phyloP scores from a whole-genome alignment of 352 stramenopile species.

The Pythium plurisporium region DNA sequence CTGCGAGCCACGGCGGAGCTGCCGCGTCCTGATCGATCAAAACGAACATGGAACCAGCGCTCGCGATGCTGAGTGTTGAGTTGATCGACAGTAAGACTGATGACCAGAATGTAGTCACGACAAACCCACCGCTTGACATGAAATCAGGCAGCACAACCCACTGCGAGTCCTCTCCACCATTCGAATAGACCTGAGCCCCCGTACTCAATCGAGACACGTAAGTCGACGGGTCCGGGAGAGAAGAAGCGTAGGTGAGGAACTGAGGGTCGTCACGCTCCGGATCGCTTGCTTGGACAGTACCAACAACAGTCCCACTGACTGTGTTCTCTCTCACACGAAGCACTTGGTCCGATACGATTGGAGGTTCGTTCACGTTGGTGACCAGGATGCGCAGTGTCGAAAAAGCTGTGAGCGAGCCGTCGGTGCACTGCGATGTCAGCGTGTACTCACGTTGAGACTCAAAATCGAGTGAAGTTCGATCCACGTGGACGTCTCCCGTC shows the following conservation, averaged over 20 bases:
- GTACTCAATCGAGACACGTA: neutral
- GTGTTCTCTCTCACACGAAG: slow-evolving; percentile 37
- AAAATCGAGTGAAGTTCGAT: slow-evolving; percentile 41
- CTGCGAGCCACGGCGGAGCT: slow-evolving; percentile 15
- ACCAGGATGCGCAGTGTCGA: slow-evolving; percentile 26
- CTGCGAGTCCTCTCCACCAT: slow-evolving; percentile 8
- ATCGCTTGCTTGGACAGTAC: slow-evolving; percentile 8
- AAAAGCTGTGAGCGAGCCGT: slow-evolving; percentile 22
- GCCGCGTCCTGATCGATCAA: slow-evolving; percentile 21
- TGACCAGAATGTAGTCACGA: slow-evolving; percentile 9
- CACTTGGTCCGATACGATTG: slow-evolving; percentile 21
- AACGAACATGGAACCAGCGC: slow-evolving; percentile 16
- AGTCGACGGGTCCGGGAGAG: neutral
- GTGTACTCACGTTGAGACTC: slow-evolving; percentile 30
- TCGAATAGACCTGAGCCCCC: slow-evolving; percentile 14
- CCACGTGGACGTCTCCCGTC: slow-evolving; percentile 38
- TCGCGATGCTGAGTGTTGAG: slow-evolving; percentile 18
- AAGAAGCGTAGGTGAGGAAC: slow-evolving; percentile 13
- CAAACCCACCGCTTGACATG: neutral
- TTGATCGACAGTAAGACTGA: neutral
- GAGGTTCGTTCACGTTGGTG: slow-evolving; percentile 49
- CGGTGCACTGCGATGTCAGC: slow-evolving; percentile 32
- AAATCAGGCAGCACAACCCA: slow-evolving; percentile 18
- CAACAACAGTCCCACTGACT: slow-evolving; percentile 2
- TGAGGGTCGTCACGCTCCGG: slow-evolving; percentile 22